These are phyloP conservation scores for Brassica balearica DNA, from an alignment of 441 rosid species.

Conservation along the genomic window DNA sequence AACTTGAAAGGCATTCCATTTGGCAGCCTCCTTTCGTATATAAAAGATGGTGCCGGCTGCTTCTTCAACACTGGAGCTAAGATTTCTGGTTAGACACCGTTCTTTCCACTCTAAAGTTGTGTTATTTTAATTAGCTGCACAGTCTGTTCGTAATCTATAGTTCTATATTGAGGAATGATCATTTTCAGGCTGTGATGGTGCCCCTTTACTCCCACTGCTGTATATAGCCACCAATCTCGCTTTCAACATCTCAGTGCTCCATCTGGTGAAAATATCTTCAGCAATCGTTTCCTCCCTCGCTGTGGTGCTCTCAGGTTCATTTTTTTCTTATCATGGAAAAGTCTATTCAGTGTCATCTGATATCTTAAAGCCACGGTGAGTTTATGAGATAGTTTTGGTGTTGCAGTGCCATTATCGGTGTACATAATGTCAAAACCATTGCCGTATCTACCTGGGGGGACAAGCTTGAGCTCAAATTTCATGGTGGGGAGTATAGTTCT, in stretches of 20 bases:
- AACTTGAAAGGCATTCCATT: conserved; percentile 84
- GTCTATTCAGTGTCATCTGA: conserved; percentile 27
- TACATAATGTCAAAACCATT: conserved; percentile 74
- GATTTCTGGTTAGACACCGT: conserved; percentile 58
- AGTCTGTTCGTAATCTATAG: conserved; percentile 21
- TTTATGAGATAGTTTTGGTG: conserved; percentile 12
- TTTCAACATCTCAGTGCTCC: conserved; percentile 81
- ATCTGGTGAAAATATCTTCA: conserved; percentile 72
- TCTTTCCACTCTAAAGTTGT: not conserved
- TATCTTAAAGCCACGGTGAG: not conserved
- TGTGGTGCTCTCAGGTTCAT: conserved; percentile 69
- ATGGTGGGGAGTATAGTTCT: conserved; percentile 60
- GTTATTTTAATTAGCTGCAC: not conserved
- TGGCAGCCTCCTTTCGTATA: conserved; percentile 63
- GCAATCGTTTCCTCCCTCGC: conserved; percentile 77
- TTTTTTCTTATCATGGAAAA: conserved; percentile 31
- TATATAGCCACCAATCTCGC: conserved; percentile 67
- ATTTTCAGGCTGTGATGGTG: conserved; percentile 71
- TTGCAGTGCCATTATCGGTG: conserved; percentile 74
- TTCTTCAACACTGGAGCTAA: conserved; percentile 65
- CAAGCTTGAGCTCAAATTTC: conserved; percentile 77
- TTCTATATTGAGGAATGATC: conserved; percentile 15
- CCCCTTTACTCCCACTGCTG: conserved; percentile 79
- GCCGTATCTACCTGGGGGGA: conserved; percentile 78
- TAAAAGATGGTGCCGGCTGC: conserved; percentile 85